A percentile compares a stretch with the other conserved stretches of the same genome.
phyloP scores from a whole-genome alignment of 495 filamentous ascomycete species.

The Massariosphaeria phaeospora region DNA sequence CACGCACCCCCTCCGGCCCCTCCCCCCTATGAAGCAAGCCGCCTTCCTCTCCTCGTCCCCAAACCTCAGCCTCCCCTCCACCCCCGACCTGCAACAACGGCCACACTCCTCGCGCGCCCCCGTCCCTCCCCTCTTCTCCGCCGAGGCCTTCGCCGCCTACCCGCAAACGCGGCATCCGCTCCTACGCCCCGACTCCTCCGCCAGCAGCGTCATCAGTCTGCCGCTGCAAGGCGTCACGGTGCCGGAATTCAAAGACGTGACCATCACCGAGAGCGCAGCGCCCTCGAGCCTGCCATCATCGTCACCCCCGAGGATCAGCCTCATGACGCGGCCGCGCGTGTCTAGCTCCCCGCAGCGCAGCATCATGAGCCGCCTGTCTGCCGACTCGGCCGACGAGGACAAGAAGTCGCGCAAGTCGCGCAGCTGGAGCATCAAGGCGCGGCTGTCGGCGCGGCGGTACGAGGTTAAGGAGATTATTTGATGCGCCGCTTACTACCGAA shows the following conservation, averaged over 20 bases:
- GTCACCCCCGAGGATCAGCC: background rate
- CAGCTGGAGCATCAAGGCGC: conserved; percentile 21
- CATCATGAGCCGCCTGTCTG: background rate
- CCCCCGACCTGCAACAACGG: background rate
- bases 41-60: background rate
- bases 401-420: conserved; percentile 6
- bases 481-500: background rate
- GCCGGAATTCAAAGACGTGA: conserved; percentile 13
- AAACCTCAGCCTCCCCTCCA: background rate
- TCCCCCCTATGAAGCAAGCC: background rate
- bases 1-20: background rate
- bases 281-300: background rate
- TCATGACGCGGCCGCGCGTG: background rate
- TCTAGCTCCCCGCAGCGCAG: background rate
- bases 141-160: background rate
- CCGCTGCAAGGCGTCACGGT: conserved; percentile 17
- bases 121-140: background rate
- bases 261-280: background rate
- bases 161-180: background rate
- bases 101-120: background rate
- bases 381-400: background rate
- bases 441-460: background rate
- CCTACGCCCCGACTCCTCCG: background rate
- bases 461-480: conserved; percentile 16
- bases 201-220: conserved; percentile 17